These are phyloP conservation scores for Diaporthe citrichinensis DNA, from an alignment of 2,329 filamentous ascomycete species.

Conservation along the genomic window DNA sequence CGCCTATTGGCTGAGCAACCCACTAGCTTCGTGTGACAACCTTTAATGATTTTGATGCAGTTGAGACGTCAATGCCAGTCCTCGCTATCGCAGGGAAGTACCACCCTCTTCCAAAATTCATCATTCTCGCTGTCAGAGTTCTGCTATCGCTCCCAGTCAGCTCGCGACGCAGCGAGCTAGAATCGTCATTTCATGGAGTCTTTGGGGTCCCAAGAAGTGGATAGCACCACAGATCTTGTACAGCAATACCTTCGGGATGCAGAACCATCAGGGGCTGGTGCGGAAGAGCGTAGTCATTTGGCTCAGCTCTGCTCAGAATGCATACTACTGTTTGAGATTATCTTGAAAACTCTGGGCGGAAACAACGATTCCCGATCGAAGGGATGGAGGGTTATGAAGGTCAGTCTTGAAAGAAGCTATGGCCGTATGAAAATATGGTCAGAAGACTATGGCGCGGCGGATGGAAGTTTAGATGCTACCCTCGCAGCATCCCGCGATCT, in stretches of 20 bases:
- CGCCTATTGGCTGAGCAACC: too few species aligned
- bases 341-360: neutral
- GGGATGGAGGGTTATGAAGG: neutral
- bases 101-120: too few species aligned
- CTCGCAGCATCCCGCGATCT: neutral
- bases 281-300: neutral
- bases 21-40: too few species aligned
- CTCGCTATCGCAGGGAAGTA: too few species aligned
- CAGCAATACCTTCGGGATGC: neutral
- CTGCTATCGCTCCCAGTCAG: too few species aligned
- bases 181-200: neutral
- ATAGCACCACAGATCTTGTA: neutral
- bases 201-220: neutral
- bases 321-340: neutral
- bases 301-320: conserved; percentile 15
- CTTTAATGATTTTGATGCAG: too few species aligned
- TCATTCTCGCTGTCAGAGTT: too few species aligned
- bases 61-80: too few species aligned
- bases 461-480: conserved; percentile 1
- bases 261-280: too few species aligned
- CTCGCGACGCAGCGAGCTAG: too few species aligned
- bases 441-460: neutral
- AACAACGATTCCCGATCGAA: neutral
- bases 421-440: conserved; percentile 28
- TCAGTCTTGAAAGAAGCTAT: conserved; percentile 5